These are phyloP conservation scores for Tylopilus felleus DNA, from an alignment of 768 basidiomycete genomes.

Conservation along the genomic window DNA sequence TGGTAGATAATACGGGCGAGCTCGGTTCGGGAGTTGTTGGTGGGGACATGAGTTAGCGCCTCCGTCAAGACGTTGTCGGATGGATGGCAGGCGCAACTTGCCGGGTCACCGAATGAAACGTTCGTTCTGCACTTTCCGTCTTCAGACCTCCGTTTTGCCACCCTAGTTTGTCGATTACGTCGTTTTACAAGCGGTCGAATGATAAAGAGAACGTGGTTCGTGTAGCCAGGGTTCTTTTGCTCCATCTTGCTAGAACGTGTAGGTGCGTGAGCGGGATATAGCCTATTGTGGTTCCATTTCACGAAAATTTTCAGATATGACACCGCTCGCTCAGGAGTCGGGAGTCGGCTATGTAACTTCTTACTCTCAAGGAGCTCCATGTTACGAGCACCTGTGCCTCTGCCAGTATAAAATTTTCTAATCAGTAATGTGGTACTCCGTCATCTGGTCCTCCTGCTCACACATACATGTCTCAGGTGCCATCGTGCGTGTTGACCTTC, in stretches of 20 bases:
- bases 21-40: neutral
- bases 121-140: neutral
- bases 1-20: neutral
- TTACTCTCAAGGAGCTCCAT: neutral
- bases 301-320: too few species aligned
- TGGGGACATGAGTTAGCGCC: neutral
- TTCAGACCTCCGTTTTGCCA: neutral
- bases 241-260: too few species aligned
- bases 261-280: too few species aligned
- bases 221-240: too few species aligned
- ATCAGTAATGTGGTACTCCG: neutral
- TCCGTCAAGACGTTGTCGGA: too few species aligned
- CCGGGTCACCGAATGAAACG: neutral
- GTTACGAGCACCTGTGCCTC: neutral
- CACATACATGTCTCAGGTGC: constrained; percentile 17
- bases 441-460: neutral
- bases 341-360: too few species aligned
- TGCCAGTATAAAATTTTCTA: neutral
- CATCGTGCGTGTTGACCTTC: constrained; percentile 13
- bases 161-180: neutral
- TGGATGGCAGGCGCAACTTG: neutral
- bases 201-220: too few species aligned
- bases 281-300: too few species aligned
- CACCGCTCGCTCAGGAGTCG: too few species aligned
- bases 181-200: too few species aligned